Evolutionary conservation across 352 stramenopile species (phyloP), one percentile per base, ranked within the genome.

Genomic region (Globisporangium okanoganense): DNA sequence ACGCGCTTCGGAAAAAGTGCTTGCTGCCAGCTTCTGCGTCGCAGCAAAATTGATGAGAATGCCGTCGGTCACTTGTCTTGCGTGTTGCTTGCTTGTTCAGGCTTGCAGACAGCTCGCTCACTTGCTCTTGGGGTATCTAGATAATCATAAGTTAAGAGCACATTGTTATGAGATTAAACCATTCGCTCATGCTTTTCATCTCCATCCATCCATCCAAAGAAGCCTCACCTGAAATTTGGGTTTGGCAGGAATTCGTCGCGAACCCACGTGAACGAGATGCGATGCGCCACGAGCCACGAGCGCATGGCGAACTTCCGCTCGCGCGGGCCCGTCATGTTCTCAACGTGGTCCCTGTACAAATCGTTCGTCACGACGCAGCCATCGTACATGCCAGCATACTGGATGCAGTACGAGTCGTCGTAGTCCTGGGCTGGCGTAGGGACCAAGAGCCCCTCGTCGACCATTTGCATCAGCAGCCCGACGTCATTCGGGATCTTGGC

Each of bases 321-420:
- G 29, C 77, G 75, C 12, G 75, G 76, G 4, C 74, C 76, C 12
- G 70, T 73, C 66, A 85, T 89, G 41, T 83, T 88, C 51, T 84
- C 75, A 16, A 91, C 73, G 56, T 96, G 87, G 66, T 96, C 86
- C 40, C 88, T 79, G 64, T 90, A 96, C 22, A 94, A 69, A 50
- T 96, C 88, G 58, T 96, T 96, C n/a, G 84, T 95, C 36, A 96
- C 82, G 20, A 96, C 72, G 48, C 80, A 90, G 54, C 82, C 84
- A 48, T 88, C 66, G 47, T 95, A 75, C 33, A 78, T 69, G 12
- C 78, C 78, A 36, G 85, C 85, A 62, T 96, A 96, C 52, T 91
- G 82, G 66, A 96, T 96, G 75, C 87, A 94, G 71, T 96, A 96
- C 43, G 85, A 87, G 62, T 96, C 88, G 65, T 96, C 88, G 63